Conservation (phyloP, 148 eudicot species). For the Pouteria glomerata region DNA sequence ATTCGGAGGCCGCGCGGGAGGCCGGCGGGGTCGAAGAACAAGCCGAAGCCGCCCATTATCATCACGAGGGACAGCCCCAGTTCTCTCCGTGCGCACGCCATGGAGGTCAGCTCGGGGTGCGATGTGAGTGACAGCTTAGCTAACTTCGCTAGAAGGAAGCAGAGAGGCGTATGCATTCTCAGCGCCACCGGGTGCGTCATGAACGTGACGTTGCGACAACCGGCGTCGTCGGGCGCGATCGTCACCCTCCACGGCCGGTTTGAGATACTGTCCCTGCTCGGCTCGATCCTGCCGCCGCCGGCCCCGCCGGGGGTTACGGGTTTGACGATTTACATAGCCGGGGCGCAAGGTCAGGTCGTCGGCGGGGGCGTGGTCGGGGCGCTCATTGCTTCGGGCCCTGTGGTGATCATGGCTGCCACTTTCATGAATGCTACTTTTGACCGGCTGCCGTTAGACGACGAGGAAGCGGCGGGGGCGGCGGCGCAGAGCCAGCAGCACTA, state of each 20-base stretch:
- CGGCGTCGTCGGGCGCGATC: constrained; percentile 43
- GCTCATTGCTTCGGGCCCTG: constrained; percentile 65
- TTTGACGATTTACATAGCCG: constrained; percentile 56
- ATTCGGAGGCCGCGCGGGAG: constrained; percentile 62
- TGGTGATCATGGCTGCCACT: constrained; percentile 64
- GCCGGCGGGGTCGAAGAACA: constrained; percentile 81
- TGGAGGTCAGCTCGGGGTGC: constrained; percentile 66
- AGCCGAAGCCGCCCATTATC: constrained; percentile 78
- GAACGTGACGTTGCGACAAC: constrained; percentile 65
- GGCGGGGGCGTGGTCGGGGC: constrained; percentile 73
- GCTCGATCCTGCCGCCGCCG: constrained; percentile 64
- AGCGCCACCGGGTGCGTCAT: constrained; percentile 66
- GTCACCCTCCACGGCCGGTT: constrained; percentile 71
- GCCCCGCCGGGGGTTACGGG: constrained; percentile 66
- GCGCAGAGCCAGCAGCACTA: constrained; percentile 29
- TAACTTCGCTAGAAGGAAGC: constrained; percentile 56
- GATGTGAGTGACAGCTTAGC: constrained; percentile 57
- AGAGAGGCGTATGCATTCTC: constrained; percentile 56
- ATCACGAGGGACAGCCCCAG: constrained; percentile 65
- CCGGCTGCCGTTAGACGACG: constrained; percentile 53
- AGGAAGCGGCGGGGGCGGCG: constrained; percentile 6
- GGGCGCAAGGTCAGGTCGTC: constrained; percentile 70
- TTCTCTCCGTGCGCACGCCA: constrained; percentile 65
- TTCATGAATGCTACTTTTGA: constrained; percentile 74
- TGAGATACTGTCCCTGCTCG: constrained; percentile 66